Base-by-base conservation (phyloP, 2,329 filamentous ascomycete species). In the Penicillium sp. region DNA sequence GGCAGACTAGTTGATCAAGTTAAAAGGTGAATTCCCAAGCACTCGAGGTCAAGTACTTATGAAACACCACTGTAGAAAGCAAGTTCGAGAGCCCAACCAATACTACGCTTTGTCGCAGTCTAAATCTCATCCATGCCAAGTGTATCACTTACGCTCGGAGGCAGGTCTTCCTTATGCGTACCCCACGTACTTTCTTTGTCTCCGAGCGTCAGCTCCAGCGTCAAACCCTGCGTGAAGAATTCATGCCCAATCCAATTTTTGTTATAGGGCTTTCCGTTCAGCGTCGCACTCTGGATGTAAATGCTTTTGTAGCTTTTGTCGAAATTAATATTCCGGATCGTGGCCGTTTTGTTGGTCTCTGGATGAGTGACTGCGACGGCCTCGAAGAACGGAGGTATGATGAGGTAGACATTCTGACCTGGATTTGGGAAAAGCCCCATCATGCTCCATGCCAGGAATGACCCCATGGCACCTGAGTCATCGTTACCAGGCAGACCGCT, bases 341-440 rank as follows among this genome's bases (percentile, higher is more conserved):
- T 83, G 0, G 86, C 85, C 6, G 79, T 85, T 56, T 81, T 82
- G 6, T 83, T 81, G 0, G 85, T 88, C 18, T 82, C 70, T 0
- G 81, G 81, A 52, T 81, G 81, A 6, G 74, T 83, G 49, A 88
- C 76, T 42, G 79, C 81, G 1, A 88, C 77, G 21, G 76, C 74
- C 54, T 81, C 75, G 60, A 89, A 89, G 64, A 83, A 90, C 0
- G 87, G 86, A 1, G 86, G 83, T 1, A 75, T 87, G 59, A 89
- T 86, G 13, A 89, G 79, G 61, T 89, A 89, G 1, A 88, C 85
- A 57, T 88, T 76, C 63, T 89, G 86, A 0, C 86, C 86, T 0
- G 85, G 79, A 49, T 87, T 85, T 0, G 87, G 86, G 68, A 87
- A 90, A 3, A 89, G 72, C 0, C 86, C 86, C 77, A 89, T 83